Conservation (phyloP, 2,329 filamentous ascomycete genomes). For the Fusarium sp. region DNA sequence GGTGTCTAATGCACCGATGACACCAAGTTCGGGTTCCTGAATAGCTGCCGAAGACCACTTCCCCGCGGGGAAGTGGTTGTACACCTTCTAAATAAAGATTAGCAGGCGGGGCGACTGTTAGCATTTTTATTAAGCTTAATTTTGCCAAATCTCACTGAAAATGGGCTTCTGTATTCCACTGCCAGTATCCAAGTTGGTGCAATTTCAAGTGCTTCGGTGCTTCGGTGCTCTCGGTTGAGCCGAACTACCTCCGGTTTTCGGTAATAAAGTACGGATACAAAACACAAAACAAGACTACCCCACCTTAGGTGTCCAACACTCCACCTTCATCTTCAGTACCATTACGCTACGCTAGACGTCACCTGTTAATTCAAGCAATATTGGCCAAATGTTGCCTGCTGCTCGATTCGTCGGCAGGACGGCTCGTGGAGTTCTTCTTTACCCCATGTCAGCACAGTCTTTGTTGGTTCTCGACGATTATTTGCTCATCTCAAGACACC, state of each 20-base stretch:
- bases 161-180: neutral
- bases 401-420: neutral
- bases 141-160: neutral
- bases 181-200: neutral
- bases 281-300: too few relatives aligned
- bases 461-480: slow-evolving; percentile 1
- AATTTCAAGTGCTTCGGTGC: neutral
- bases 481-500: neutral
- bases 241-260: neutral
- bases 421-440: neutral
- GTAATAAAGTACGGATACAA: too few relatives aligned
- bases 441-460: neutral
- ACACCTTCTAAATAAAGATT: slow-evolving; percentile 9
- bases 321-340: too few relatives aligned
- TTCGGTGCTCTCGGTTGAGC: slow-evolving; percentile 3
- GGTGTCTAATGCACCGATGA: slow-evolving; percentile 14
- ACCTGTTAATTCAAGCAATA: too few relatives aligned
- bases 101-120: neutral
- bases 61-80: slow-evolving; percentile 9
- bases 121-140: slow-evolving; percentile 16
- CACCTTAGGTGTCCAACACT: too few relatives aligned
- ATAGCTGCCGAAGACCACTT: slow-evolving; percentile 1
- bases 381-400: neutral
- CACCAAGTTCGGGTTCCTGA: neutral
- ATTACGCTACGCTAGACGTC: too few relatives aligned